Evolutionary conservation across 176 grass and related monocot genomes (phyloP).

Genomic region (Musa itinerans): DNA sequence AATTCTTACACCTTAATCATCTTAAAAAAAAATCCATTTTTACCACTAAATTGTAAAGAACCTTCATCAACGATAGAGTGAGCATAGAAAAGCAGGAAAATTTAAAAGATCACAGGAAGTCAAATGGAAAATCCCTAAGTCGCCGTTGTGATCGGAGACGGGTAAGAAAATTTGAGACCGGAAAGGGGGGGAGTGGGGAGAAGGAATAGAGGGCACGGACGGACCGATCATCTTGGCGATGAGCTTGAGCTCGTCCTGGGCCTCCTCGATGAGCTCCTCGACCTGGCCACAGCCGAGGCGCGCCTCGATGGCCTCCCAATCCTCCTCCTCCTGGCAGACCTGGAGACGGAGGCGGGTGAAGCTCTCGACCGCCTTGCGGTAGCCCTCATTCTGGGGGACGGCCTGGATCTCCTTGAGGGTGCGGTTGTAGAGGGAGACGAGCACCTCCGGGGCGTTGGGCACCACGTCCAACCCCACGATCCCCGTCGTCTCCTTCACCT

Average conservation of each 20-base stretch:
- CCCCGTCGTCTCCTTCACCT: slow-evolving; percentile 75
- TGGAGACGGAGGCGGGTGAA: slow-evolving; percentile 34
- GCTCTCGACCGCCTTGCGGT: slow-evolving; percentile 53
- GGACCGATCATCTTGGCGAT: slow-evolving; percentile 6
- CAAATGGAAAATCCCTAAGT: too few relatives aligned
- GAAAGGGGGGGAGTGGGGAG: not conserved
- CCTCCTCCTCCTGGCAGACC: slow-evolving; percentile 51
- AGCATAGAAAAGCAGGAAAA: too few relatives aligned
- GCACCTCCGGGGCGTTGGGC: slow-evolving; percentile 2
- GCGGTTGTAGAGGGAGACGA: not conserved
- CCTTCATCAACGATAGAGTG: too few relatives aligned
- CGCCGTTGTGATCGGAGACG: too few relatives aligned
- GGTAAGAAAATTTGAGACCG: too few relatives aligned
- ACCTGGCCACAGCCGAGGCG: not conserved
- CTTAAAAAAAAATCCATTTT: too few relatives aligned
- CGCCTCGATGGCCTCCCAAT: slow-evolving; percentile 37
- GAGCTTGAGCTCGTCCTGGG: not conserved
- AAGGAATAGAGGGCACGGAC: not conserved
- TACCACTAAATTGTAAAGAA: too few relatives aligned
- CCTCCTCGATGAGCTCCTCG: slow-evolving; percentile 12
- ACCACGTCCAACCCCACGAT: slow-evolving; percentile 88
- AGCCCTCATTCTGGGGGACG: slow-evolving; percentile 44
- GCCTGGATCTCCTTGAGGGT: slow-evolving; percentile 2
- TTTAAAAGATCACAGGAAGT: too few relatives aligned
- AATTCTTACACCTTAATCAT: too few relatives aligned